Base-by-base conservation (phyloP, 2,329 filamentous ascomycete species). In the Falciphora oryzae region DNA sequence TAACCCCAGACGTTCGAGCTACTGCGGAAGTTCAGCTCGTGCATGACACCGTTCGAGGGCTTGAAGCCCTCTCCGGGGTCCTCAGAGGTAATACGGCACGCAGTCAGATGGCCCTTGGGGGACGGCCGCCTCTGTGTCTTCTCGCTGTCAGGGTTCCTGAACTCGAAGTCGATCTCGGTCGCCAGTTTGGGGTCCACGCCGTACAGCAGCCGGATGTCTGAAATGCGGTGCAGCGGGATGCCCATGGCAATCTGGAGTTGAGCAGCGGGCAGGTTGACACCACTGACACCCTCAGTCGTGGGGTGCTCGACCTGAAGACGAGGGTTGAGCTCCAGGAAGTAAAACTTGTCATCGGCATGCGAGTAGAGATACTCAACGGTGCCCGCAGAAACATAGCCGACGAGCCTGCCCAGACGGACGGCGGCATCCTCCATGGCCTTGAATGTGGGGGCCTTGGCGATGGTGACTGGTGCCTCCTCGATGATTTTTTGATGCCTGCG, bases 1-100 rank as follows among this genome's bases (percentile, higher is more conserved):
- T 99, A 99, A 84, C 95, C 95, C 95, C 95, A 99, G 65, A 98
- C 95, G 71, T 99, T 99, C 68, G 95, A 98, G 77, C 93, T 97
- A 82, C 91, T 96, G 75, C 95, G 88, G 87, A 99, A 99, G 84
- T 99, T 99, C 74, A 99, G 83, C 75, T 99, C 95, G 81, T 98
- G 95, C 87, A 99, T 96, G 63, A 94, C 96, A 87, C 95, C 95
- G 73, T 94, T 96, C 59, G 95, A 99, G 65, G 95, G 95, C 86
- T 99, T 99, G 88, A 99, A 99, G 63, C 95, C 95, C 83, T 99
- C 95, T 73, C 96, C 95, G 13, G 95, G 95, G 76, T 99, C 95
- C 78, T 99, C 95, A 0, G 95, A 99, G 31, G 95, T 99, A 79
- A 99, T 99, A 86, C 95, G 92, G 81, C 95, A 99, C 67, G 95